Percentiles rank a stretch among this genome's conserved stretches.
Conservation (phyloP, 2,329 filamentous ascomycete species). For the Fusarium piperis region DNA sequence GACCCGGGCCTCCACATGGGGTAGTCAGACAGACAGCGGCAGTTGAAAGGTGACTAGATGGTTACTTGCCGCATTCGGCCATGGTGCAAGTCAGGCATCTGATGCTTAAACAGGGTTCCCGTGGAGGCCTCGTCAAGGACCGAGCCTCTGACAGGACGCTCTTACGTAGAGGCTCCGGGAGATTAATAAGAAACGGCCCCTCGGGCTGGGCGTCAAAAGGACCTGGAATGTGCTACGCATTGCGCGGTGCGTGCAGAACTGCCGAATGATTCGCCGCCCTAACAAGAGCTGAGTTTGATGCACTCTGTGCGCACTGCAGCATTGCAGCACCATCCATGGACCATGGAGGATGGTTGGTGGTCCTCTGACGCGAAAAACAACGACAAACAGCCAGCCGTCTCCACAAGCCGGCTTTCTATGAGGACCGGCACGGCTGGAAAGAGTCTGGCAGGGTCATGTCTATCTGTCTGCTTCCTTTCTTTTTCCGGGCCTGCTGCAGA, state of each 20-base stretch:
- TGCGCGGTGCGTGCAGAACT: slow-evolving; percentile 5
- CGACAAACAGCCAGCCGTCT: neutral
- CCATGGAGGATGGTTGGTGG: neutral
- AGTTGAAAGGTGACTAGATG: slow-evolving; percentile 23
- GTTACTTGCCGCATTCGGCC: slow-evolving; percentile 1
- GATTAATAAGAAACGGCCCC: slow-evolving; percentile 11
- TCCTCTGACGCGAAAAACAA: slow-evolving; percentile 5
- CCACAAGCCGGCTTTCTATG: slow-evolving; percentile 20
- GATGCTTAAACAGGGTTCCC: neutral
- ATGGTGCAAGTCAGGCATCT: neutral
- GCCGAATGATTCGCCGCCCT: slow-evolving; percentile 21
- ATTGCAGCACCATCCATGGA: neutral
- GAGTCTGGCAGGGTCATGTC: neutral
- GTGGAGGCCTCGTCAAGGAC: slow-evolving; percentile 16
- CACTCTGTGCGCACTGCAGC: neutral
- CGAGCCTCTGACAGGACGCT: neutral
- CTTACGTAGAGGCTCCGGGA: neutral
- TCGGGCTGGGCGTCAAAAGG: slow-evolving; percentile 7
- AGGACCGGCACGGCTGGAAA: slow-evolving; percentile 14
- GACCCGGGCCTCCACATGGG: slow-evolving; percentile 20
- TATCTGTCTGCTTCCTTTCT: slow-evolving; percentile 3
- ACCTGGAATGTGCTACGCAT: slow-evolving; percentile 24
- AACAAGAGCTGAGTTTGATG: neutral
- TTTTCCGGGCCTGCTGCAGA: slow-evolving; percentile 38
- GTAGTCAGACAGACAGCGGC: slow-evolving; percentile 18